A percentile compares a stretch with the other conserved stretches of the same genome.
phyloP scores from a whole-genome alignment of 768 basidiomycete genomes.

The Lepiota brunneoincarnata region DNA sequence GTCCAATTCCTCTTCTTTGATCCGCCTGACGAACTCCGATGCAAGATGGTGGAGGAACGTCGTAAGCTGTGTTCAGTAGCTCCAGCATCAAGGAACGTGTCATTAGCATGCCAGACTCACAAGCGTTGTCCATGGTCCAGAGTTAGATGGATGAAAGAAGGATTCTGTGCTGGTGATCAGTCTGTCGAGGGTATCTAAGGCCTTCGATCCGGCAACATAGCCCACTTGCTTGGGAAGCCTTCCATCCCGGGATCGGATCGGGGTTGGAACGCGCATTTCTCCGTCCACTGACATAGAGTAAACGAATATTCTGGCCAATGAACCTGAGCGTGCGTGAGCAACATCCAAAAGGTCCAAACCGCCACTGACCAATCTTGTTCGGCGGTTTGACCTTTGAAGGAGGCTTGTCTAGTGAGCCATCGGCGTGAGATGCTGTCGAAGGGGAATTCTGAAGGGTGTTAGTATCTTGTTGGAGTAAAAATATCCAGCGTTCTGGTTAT shows the following conservation, averaged over 20 bases:
- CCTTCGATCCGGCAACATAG: slow-evolving; percentile 80
- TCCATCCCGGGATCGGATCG: slow-evolving; percentile 20
- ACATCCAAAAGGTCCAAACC: background rate
- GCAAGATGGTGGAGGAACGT: slow-evolving; percentile 70
- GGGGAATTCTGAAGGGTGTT: slow-evolving; percentile 49
- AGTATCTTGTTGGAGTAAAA: background rate
- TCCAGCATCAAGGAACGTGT: slow-evolving; percentile 9
- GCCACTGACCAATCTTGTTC: slow-evolving; percentile 56
- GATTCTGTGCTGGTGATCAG: slow-evolving; percentile 90
- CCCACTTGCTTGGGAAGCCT: slow-evolving; percentile 38
- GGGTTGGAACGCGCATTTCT: slow-evolving; percentile 44
- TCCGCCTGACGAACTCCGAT: slow-evolving; percentile 77
- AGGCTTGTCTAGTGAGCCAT: slow-evolving; percentile 48
- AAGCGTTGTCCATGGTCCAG: slow-evolving; percentile 74
- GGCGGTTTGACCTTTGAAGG: slow-evolving; percentile 57
- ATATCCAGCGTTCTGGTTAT: slow-evolving; percentile 5
- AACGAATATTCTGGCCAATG: slow-evolving; percentile 81
- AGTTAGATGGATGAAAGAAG: slow-evolving; percentile 95
- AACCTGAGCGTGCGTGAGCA: slow-evolving; percentile 39
- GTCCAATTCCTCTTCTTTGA: slow-evolving; percentile 72
- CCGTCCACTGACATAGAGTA: slow-evolving; percentile 90
- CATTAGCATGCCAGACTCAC: slow-evolving; percentile 31
- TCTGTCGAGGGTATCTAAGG: slow-evolving; percentile 83
- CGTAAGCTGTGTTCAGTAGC: slow-evolving; percentile 44
- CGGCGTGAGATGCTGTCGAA: slow-evolving; percentile 69